These are phyloP conservation scores for Venturia asperata DNA, from an alignment of 2,329 filamentous ascomycete genomes.

Conservation along the genomic window DNA sequence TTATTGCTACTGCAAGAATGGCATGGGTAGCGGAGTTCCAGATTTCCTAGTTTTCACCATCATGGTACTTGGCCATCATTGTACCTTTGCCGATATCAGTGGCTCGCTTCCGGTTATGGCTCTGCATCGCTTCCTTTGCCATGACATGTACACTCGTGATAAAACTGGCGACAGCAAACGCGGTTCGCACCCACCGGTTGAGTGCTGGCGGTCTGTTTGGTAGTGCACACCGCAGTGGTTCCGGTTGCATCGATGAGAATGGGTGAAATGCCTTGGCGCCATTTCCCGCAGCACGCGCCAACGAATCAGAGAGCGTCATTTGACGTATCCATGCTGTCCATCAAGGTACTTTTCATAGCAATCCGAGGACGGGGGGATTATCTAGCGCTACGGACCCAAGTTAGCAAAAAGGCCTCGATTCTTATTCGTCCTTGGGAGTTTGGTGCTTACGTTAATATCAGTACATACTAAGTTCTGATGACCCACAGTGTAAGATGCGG, in stretches of 20 bases:
- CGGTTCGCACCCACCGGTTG: background rate
- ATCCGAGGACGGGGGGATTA: background rate
- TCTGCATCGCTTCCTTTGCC: background rate
- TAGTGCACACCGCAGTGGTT: background rate
- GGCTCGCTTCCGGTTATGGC: background rate
- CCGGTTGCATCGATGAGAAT: background rate
- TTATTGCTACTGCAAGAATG: background rate
- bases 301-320: background rate
- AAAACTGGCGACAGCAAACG: background rate
- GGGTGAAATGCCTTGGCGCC: background rate
- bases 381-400: background rate
- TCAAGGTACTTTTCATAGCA: background rate
- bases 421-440: too few relatives aligned
- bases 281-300: background rate
- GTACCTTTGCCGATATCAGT: background rate
- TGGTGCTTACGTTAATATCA: too few relatives aligned
- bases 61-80: conserved; percentile 7
- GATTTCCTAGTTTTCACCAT: background rate
- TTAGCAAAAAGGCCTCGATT: too few relatives aligned
- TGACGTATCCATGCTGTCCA: background rate
- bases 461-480: too few relatives aligned
- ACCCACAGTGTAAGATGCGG: too few relatives aligned
- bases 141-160: background rate
- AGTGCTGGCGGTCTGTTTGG: background rate
- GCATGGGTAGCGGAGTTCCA: background rate